Conservation (phyloP, 148 eudicot genomes). For the Tetragonia tetragonoides region DNA sequence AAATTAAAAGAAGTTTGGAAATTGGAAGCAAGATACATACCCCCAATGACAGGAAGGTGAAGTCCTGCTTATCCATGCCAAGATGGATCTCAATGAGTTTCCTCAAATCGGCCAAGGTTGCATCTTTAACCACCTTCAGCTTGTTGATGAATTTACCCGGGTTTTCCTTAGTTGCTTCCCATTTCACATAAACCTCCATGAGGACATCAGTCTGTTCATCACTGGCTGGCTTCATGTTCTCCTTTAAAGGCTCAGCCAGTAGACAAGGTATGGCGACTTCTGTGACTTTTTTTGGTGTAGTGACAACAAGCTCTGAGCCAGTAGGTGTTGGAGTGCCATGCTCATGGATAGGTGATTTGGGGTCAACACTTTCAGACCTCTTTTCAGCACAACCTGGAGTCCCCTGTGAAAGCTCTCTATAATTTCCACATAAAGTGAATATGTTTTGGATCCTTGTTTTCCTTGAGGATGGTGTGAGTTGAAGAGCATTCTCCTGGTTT, state of each 20-base stretch:
- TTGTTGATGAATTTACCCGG: slow-evolving; percentile 61
- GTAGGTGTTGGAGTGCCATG: slow-evolving; percentile 1
- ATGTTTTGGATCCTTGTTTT: slow-evolving; percentile 68
- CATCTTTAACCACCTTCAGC: slow-evolving; percentile 63
- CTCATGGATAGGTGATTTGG: slow-evolving; percentile 16
- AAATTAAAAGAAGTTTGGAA: not conserved
- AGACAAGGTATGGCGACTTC: not conserved
- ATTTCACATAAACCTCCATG: slow-evolving; percentile 71
- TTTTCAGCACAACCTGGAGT: slow-evolving; percentile 34
- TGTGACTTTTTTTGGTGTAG: slow-evolving; percentile 21
- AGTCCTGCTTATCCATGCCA: slow-evolving; percentile 67
- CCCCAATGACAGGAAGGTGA: slow-evolving; percentile 67
- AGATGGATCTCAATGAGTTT: slow-evolving; percentile 77
- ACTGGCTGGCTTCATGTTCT: slow-evolving; percentile 47
- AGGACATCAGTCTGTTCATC: slow-evolving; percentile 29
- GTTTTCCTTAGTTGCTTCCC: slow-evolving; percentile 84
- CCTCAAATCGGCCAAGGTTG: slow-evolving; percentile 77
- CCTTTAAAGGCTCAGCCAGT: slow-evolving; percentile 36
- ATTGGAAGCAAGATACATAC: slow-evolving; percentile 33
- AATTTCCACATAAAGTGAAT: slow-evolving; percentile 81
- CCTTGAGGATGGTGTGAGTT: slow-evolving; percentile 46
- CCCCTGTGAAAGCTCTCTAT: slow-evolving; percentile 67
- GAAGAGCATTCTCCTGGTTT: slow-evolving; percentile 12
- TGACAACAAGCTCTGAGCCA: not conserved
- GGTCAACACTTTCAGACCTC: slow-evolving; percentile 20